Conservation (phyloP, 306 rosid genomes). For the Prinsepia uniflora region DNA sequence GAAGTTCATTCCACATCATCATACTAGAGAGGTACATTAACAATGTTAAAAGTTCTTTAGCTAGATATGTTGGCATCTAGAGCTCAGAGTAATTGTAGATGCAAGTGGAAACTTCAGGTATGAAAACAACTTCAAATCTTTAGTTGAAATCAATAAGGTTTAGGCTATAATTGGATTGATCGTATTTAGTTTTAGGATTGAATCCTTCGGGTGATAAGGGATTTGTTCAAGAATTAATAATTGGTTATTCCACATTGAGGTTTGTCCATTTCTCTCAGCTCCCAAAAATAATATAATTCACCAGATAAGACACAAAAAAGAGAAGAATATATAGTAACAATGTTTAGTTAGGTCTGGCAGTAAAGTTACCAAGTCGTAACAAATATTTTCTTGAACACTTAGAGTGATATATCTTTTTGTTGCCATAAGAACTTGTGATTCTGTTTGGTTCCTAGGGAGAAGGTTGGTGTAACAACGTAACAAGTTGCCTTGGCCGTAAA, state of each 20-base stretch:
- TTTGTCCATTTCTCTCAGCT: slow-evolving; percentile 36
- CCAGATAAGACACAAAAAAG: neutral
- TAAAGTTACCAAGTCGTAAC: too few relatives aligned
- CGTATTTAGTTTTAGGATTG: too few relatives aligned
- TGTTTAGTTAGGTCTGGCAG: neutral
- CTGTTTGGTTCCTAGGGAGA: slow-evolving; percentile 61
- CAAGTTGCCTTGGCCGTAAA: slow-evolving; percentile 73
- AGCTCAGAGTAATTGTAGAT: too few relatives aligned
- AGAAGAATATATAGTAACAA: neutral
- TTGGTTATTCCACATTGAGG: slow-evolving; percentile 88
- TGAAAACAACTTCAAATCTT: too few relatives aligned
- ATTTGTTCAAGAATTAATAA: slow-evolving; percentile 62
- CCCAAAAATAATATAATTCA: slow-evolving; percentile 1
- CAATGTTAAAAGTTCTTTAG: too few relatives aligned
- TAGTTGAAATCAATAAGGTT: too few relatives aligned
- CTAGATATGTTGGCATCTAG: too few relatives aligned
- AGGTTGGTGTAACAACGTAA: slow-evolving; percentile 93
- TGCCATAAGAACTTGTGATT: slow-evolving; percentile 4
- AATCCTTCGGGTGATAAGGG: slow-evolving; percentile 27
- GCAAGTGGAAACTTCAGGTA: too few relatives aligned
- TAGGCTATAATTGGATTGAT: too few relatives aligned
- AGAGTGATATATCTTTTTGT: neutral
- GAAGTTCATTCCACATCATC: too few relatives aligned
- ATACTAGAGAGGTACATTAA: too few relatives aligned
- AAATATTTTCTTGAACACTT: too few relatives aligned